Evolutionary conservation across 805 yeast species (phyloP).

Genomic region (Cyberlindnera misumaiensis): DNA sequence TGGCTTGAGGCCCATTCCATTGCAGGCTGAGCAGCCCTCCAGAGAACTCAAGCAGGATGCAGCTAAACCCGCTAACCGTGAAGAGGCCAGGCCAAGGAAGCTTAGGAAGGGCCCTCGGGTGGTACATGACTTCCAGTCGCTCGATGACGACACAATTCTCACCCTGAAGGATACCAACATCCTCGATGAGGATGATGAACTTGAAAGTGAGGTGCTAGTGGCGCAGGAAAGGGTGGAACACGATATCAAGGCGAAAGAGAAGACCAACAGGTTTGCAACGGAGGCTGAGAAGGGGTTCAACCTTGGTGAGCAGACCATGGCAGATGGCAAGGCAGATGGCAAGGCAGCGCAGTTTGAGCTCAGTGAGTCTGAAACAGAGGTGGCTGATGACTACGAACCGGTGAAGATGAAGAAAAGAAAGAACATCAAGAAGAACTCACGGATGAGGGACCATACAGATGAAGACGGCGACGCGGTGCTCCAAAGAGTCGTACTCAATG

Average conservation of each 20-base stretch:
- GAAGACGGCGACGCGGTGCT: conserved; percentile 21
- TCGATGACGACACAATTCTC: conserved; percentile 12
- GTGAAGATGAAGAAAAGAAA: conserved; percentile 26
- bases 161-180: conserved; percentile 20
- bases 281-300: conserved; percentile 12
- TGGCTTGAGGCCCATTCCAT: conserved; percentile 47
- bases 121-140: conserved; percentile 13
- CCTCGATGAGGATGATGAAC: conserved; percentile 18
- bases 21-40: background rate
- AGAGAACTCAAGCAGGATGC: conserved; percentile 3
- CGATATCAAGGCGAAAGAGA: conserved; percentile 10
- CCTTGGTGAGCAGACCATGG: conserved; percentile 7
- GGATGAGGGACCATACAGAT: conserved; percentile 5
- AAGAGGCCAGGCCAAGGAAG: conserved; percentile 11
- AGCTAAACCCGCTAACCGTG: conserved; percentile 16
- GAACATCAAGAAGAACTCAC: conserved; percentile 9
- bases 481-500: conserved; percentile 22
- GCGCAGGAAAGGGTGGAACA: conserved; percentile 12
- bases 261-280: conserved; percentile 8
- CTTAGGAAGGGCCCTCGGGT: conserved; percentile 14
- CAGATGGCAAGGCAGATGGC: too few relatives aligned
- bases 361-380: conserved; percentile 5
- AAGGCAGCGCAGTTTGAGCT: too few relatives aligned
- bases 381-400: conserved; percentile 21
- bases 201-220: conserved; percentile 16